Evolutionary conservation across 2,329 filamentous ascomycete species (phyloP), one percentile per base, ranked within the genome.

Genomic region (Balansia obtecta): DNA sequence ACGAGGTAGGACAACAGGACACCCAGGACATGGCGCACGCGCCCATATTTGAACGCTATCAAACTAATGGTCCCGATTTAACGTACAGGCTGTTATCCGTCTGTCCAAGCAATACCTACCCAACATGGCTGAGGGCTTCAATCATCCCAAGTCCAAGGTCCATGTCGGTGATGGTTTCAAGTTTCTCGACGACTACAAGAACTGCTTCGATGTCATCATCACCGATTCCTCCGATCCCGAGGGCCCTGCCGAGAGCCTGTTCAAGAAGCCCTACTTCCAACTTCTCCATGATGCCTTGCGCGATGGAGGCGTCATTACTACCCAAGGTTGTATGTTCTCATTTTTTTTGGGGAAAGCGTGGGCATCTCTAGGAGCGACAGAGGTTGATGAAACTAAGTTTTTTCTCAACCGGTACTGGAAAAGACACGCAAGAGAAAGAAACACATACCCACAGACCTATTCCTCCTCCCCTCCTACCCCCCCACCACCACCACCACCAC

Each of bases 261-360:
- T 98, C 85, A 82, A 97, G 80, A 96, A 96, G 79, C 85, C 89
- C 55, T 98, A 98, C 81, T 98, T 97, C 72, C 79, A 96, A 79
- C 83, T 98, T 60, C 80, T 98, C 55, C 78, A 85, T 69, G 86
- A 84, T 65, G 93, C 93, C 62, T 83, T 97, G 62, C 83, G 87
- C 60, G 88, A 95, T 64, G 91, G 90, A 72, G 93, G 93, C 76
- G 89, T 98, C 67, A 97, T 98, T 74, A 91, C 89, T 73, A 98
- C 93, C 68, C 93, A 98, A 96, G 93, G 93, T 98, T 95, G 88
- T 95, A 89, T 80, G 88, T 88, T 77, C 82, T 84, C 83, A 79
- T 81, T 76, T 79, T 67, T 70, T 62, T 67, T 64, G 58, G 55
- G 64, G 65, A 65, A 65, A 67, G 68, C 66, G 55, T 12, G 59